Conservation (phyloP, 768 basidiomycete species). For the Lepiota brunneoincarnata region DNA sequence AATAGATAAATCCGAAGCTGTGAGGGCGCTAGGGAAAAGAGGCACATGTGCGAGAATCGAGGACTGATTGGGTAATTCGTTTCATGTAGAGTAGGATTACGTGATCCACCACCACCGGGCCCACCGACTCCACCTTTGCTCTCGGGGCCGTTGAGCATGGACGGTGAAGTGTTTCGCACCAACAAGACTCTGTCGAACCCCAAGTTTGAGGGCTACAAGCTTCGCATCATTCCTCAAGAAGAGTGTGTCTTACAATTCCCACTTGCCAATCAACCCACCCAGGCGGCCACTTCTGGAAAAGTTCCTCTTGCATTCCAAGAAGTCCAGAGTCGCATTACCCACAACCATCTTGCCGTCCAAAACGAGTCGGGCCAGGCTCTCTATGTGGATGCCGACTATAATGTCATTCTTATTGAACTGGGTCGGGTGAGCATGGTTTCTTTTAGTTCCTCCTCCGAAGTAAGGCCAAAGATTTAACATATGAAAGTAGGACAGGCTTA, state of each 20-base stretch:
- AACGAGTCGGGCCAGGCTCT: conserved; percentile 43
- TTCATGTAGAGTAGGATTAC: too few species aligned
- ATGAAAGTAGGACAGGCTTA: conserved; percentile 46
- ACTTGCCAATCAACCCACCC: conserved; percentile 55
- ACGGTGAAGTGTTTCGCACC: conserved; percentile 32
- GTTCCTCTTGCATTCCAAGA: conserved; percentile 74
- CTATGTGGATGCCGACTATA: conserved; percentile 67
- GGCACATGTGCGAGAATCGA: too few species aligned
- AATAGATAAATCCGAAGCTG: too few species aligned
- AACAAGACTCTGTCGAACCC: conserved; percentile 65
- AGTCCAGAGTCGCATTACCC: conserved; percentile 78
- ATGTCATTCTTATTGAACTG: conserved; percentile 58
- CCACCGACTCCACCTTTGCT: too few species aligned
- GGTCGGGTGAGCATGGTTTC: conserved; percentile 46
- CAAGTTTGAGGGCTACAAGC: conserved; percentile 83
- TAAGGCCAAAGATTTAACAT: conserved; percentile 7
- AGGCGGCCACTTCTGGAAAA: conserved; percentile 58
- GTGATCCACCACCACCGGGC: too few species aligned
- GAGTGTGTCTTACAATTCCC: conserved; percentile 46
- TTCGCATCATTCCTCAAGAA: conserved; percentile 61
- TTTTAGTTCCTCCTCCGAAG: conserved; percentile 9
- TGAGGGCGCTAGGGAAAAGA: too few species aligned
- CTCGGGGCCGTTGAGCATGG: too few species aligned
- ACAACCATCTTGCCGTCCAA: conserved; percentile 72
- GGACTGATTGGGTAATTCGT: too few species aligned